These are phyloP conservation scores for Aristolochia fimbriata DNA, from an alignment of 164 flowering plant species.

Conservation along the genomic window DNA sequence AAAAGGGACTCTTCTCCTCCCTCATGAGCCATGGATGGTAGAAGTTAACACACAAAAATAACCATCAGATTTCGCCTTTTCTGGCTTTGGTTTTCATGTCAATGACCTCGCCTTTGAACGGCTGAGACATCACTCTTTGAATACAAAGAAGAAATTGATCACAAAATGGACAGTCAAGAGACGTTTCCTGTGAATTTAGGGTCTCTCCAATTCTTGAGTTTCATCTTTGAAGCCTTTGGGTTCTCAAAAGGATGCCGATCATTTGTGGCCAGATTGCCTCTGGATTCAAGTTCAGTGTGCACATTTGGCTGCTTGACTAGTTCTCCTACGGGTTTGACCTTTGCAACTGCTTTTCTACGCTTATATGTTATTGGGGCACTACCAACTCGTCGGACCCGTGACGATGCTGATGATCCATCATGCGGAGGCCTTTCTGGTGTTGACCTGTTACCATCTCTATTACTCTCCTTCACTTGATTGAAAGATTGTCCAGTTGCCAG, in stretches of 20 bases:
- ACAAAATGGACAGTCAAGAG: too few relatives aligned
- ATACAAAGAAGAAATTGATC: too few relatives aligned
- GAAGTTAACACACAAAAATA: too few relatives aligned
- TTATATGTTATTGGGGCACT: slow-evolving; percentile 22
- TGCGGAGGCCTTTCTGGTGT: slow-evolving; percentile 2
- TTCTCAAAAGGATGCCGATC: slow-evolving; percentile 1
- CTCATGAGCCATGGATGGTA: too few relatives aligned
- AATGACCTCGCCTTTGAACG: too few relatives aligned
- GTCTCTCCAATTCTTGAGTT: slow-evolving; percentile 12
- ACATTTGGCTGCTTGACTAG: slow-evolving; percentile 6
- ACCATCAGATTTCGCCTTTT: too few relatives aligned
- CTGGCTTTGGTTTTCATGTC: too few relatives aligned
- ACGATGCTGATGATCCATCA: not conserved
- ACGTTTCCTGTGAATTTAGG: not conserved
- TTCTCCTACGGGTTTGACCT: slow-evolving; percentile 9
- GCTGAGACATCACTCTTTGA: too few relatives aligned
- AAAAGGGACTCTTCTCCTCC: too few relatives aligned
- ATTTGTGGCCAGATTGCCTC: slow-evolving; percentile 8
- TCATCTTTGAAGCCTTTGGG: slow-evolving; percentile 15
- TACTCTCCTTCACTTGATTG: slow-evolving; percentile 11
- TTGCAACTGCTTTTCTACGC: slow-evolving; percentile 20
- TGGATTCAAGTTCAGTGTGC: slow-evolving; percentile 14
- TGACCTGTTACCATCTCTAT: slow-evolving; percentile 9
- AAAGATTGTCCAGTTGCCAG: slow-evolving; percentile 10
- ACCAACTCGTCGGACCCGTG: slow-evolving; percentile 8